Conservation (phyloP, 352 stramenopile genomes). For the Plasmopara viticola region DNA sequence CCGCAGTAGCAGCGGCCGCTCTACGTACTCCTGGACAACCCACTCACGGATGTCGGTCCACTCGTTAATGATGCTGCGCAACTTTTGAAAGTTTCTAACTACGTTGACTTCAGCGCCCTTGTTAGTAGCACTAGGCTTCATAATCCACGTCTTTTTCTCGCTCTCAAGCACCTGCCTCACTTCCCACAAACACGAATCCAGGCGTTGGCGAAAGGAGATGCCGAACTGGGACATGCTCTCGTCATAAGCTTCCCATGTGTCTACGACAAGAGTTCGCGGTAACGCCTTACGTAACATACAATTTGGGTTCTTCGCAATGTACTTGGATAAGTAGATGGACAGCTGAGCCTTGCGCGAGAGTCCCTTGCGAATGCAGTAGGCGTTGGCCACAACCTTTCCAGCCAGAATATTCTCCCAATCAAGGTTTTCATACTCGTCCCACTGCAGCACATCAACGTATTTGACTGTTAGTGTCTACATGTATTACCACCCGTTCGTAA, state of each 20-base stretch:
- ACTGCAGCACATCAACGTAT: conserved; percentile 24
- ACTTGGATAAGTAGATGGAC: conserved; percentile 59
- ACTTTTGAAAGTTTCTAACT: conserved; percentile 49
- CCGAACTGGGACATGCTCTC: conserved; percentile 47
- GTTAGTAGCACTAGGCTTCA: conserved; percentile 72
- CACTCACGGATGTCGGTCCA: conserved; percentile 66
- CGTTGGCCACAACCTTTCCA: conserved; percentile 49
- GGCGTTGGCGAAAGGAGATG: conserved; percentile 47
- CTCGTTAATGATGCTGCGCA: conserved; percentile 53
- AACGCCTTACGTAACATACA: conserved; percentile 44
- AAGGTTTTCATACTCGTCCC: conserved; percentile 62
- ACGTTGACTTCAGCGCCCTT: conserved; percentile 68
- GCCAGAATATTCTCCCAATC: conserved; percentile 51
- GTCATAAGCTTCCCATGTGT: conserved; percentile 70
- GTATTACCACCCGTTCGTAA: no score
- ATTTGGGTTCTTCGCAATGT: conserved; percentile 53
- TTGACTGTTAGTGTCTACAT: conserved; percentile 6
- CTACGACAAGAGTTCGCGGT: conserved; percentile 51
- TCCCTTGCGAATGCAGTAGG: conserved; percentile 67
- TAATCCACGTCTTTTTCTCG: conserved; percentile 51
- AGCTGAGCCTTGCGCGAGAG: conserved; percentile 67
- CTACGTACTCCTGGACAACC: conserved; percentile 56
- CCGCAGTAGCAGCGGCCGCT: conserved; percentile 45
- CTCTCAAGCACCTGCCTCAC: conserved; percentile 39
- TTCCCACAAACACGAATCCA: conserved; percentile 57